Conservation (phyloP, 23 red algal genomes). For the Pyropia yezoensis region DNA sequence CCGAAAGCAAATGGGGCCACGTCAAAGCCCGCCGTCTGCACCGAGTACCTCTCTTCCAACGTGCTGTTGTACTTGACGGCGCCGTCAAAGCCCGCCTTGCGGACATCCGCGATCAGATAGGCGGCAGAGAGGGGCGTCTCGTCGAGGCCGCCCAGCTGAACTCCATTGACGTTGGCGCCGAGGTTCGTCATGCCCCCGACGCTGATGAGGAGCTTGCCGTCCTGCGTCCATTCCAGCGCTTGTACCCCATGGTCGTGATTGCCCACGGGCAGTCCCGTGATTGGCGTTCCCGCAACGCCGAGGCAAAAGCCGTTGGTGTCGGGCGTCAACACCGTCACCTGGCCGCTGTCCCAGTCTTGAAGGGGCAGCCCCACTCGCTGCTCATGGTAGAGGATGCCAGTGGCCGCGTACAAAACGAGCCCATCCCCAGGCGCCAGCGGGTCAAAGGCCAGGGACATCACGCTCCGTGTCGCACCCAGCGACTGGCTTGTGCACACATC, state of each 20-base stretch:
- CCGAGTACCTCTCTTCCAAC: slow-evolving; percentile 1
- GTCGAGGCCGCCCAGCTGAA: slow-evolving; percentile 34
- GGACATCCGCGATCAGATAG: slow-evolving; percentile 10
- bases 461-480: slow-evolving; percentile 29
- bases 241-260: slow-evolving; percentile 49
- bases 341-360: slow-evolving; percentile 32
- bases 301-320: slow-evolving; percentile 16
- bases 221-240: slow-evolving; percentile 21
- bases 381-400: slow-evolving; percentile 34
- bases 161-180: background rate
- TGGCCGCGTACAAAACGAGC: slow-evolving; percentile 28
- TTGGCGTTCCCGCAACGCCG: slow-evolving; percentile 3
- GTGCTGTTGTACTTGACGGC: slow-evolving; percentile 23
- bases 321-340: slow-evolving; percentile 26
- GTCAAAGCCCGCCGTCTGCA: slow-evolving; percentile 15
- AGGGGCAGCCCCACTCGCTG: slow-evolving; percentile 10
- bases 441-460: slow-evolving; percentile 41
- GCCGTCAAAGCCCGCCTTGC: slow-evolving; percentile 22
- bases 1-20: slow-evolving; percentile 12
- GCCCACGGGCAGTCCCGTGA: slow-evolving; percentile 29
- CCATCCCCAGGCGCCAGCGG: slow-evolving; percentile 17
- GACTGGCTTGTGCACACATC: slow-evolving; percentile 26
- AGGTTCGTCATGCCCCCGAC: slow-evolving; percentile 56
- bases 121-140: slow-evolving; percentile 46
- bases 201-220: slow-evolving; percentile 29